Conservation (phyloP, 441 rosid genomes). For the Erodium texanum region DNA sequence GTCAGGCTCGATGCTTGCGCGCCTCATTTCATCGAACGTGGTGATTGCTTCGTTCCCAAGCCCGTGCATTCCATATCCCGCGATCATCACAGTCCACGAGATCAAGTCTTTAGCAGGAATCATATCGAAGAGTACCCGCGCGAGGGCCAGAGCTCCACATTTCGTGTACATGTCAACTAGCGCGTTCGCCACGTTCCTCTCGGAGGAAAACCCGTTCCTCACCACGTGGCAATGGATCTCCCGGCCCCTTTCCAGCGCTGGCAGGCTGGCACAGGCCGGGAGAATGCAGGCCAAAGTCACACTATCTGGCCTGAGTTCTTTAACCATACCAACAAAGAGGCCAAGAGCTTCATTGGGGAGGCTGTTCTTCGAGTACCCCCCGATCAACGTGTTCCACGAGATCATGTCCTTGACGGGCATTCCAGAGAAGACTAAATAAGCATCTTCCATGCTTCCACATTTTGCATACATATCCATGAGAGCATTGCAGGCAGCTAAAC, state of each 20-base stretch:
- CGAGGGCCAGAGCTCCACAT: conserved; percentile 52
- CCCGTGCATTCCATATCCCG: conserved; percentile 85
- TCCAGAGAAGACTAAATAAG: conserved; percentile 35
- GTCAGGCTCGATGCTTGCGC: conserved; percentile 38
- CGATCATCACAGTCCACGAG: conserved; percentile 72
- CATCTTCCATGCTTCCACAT: conserved; percentile 68
- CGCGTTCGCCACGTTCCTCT: conserved; percentile 50
- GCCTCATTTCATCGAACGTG: conserved; percentile 41
- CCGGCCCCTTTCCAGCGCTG: conserved; percentile 57
- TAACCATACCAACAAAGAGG: conserved; percentile 35
- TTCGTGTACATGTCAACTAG: conserved; percentile 62
- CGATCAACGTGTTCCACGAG: conserved; percentile 71
- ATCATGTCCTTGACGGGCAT: conserved; percentile 52
- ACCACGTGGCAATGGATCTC: conserved; percentile 51
- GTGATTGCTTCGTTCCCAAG: conserved; percentile 49
- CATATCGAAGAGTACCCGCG: conserved; percentile 41
- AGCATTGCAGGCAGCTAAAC: conserved; percentile 46
- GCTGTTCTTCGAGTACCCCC: conserved; percentile 57
- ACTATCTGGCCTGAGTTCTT: conserved; percentile 42
- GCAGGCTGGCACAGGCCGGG: conserved; percentile 73
- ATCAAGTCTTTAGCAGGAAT: conserved; percentile 55
- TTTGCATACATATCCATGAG: conserved; percentile 74
- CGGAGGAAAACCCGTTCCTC: conserved; percentile 40
- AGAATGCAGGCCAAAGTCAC: conserved; percentile 56
- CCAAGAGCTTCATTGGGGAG: conserved; percentile 51